phyloP scores from a whole-genome alignment of 208 protist genomes.

The Leishmania braziliensis region DNA sequence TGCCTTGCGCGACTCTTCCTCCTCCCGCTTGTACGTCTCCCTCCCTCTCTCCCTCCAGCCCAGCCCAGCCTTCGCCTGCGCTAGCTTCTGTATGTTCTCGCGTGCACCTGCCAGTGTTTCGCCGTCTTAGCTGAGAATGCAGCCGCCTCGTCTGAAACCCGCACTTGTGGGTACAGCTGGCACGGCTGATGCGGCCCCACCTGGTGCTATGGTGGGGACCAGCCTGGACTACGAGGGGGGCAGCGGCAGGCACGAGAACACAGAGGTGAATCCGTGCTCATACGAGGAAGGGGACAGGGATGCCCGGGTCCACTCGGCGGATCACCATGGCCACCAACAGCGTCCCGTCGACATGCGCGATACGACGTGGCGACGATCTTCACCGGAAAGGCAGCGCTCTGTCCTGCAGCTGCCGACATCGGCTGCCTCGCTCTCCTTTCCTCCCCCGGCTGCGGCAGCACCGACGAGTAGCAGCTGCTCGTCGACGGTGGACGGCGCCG shows the following conservation, averaged over 20 bases:
- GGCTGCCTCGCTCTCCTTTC: not conserved
- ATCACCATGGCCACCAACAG: not conserved
- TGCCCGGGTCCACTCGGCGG: not conserved
- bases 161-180: not conserved
- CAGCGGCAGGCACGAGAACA: not conserved
- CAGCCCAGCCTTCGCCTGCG: not conserved
- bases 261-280: not conserved
- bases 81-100: not conserved
- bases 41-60: not conserved
- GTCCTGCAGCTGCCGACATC: not conserved
- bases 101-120: not conserved
- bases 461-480: not conserved
- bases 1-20: too few species aligned
- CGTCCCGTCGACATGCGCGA: not conserved
- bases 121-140: not conserved
- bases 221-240: not conserved
- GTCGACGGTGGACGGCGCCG: not conserved
- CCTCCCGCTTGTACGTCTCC: too few species aligned
- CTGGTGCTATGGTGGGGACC: too few species aligned
- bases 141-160: slow-evolving; percentile 2
- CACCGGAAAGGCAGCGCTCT: not conserved
- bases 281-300: not conserved
- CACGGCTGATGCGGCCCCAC: not conserved
- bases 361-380: not conserved
- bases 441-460: not conserved